phyloP scores from a whole-genome alignment of 345 rosid genomes.

The Acer yangbiense region DNA sequence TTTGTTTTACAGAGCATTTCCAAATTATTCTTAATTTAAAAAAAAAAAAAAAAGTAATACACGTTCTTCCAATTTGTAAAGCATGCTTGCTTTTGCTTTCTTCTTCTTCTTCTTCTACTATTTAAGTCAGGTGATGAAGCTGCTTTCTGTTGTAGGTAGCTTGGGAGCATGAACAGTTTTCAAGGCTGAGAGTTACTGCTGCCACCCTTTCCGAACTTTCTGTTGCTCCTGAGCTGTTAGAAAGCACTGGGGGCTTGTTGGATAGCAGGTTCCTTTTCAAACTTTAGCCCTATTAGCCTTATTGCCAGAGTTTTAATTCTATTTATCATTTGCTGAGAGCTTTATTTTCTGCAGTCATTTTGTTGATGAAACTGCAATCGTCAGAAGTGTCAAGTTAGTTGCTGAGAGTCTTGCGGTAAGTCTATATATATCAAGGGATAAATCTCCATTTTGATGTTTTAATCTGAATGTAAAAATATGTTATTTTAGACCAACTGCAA shows the following conservation, averaged over 20 bases:
- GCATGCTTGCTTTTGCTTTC: constrained; percentile 5
- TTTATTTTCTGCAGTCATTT: constrained; percentile 53
- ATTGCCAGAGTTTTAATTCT: not conserved
- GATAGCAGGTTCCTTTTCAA: constrained; percentile 68
- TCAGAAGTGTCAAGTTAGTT: constrained; percentile 76
- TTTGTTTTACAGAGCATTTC: not conserved
- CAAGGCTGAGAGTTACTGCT: constrained; percentile 92
- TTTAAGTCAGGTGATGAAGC: constrained; percentile 37
- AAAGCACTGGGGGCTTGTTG: constrained; percentile 73
- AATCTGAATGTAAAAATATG: not conserved
- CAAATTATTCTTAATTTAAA: too few species aligned
- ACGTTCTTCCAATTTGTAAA: not conserved
- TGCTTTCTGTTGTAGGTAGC: constrained; percentile 74
- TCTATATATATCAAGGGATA: constrained; percentile 13
- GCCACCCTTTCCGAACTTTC: constrained; percentile 87
- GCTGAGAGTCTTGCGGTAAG: constrained; percentile 95
- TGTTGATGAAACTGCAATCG: constrained; percentile 64
- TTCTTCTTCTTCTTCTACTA: constrained; percentile 14
- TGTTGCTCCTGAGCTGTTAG: constrained; percentile 72
- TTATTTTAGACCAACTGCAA: not conserved
- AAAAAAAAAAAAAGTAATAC: not conserved
- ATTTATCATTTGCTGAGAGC: constrained; percentile 20
- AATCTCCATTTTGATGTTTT: constrained; percentile 12
- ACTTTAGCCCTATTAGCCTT: constrained; percentile 14
- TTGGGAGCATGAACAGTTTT: constrained; percentile 99